These are phyloP conservation scores for Penicillium sp. DNA, from an alignment of 2,329 filamentous ascomycete genomes.

Conservation along the genomic window DNA sequence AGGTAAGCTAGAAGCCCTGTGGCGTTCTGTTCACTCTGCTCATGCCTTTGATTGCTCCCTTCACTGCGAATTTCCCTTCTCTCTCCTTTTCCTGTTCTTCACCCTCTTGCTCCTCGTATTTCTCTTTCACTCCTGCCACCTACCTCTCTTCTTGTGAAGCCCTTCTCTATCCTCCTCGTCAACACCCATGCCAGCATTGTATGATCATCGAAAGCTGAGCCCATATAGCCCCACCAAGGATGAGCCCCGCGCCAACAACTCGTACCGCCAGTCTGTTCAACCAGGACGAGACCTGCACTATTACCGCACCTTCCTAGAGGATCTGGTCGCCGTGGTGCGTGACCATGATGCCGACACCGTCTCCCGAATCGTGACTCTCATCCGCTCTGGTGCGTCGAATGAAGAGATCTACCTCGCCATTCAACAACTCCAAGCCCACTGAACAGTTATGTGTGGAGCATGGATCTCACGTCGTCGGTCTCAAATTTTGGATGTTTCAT, in stretches of 20 bases:
- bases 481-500: neutral
- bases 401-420: slow-evolving; percentile 26
- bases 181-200: neutral
- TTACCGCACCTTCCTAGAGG: slow-evolving; percentile 28
- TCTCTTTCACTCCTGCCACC: neutral
- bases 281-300: slow-evolving; percentile 15
- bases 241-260: neutral
- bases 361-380: slow-evolving; percentile 24
- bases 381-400: slow-evolving; percentile 33
- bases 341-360: slow-evolving; percentile 25
- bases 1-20: neutral
- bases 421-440: slow-evolving; percentile 7
- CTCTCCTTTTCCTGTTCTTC: neutral
- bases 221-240: neutral
- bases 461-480: neutral
- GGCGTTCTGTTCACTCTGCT: neutral
- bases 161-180: neutral
- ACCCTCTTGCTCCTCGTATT: neutral
- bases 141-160: neutral
- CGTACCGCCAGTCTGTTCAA: neutral
- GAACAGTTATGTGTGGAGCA: neutral
- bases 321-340: slow-evolving; percentile 26
- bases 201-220: neutral
- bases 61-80: neutral
- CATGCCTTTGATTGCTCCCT: neutral